These are phyloP conservation scores for Fusarium nelsonii DNA, from an alignment of 2,329 filamentous ascomycete genomes.

Conservation along the genomic window DNA sequence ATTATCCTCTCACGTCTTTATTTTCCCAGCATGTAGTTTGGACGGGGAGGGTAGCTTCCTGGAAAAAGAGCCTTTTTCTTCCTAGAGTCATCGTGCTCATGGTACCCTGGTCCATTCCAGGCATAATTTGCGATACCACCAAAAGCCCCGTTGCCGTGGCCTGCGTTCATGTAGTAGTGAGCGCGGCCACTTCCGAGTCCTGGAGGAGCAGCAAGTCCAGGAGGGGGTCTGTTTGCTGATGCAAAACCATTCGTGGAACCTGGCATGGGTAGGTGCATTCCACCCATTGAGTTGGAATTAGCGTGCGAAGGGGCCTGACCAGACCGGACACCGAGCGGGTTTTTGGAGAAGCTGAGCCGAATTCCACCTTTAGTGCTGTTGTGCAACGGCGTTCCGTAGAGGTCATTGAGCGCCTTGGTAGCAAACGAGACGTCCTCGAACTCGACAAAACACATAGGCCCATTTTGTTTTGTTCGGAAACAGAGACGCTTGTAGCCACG, in stretches of 20 bases:
- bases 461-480: slow-evolving; percentile 94
- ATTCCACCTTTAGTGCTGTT: slow-evolving; percentile 97
- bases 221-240: slow-evolving; percentile 80
- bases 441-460: slow-evolving; percentile 98
- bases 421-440: slow-evolving; percentile 95
- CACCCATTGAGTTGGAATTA: slow-evolving; percentile 59
- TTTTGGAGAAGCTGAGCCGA: slow-evolving; percentile 96
- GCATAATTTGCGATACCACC: slow-evolving; percentile 36
- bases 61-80: slow-evolving; percentile 36
- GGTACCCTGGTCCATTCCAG: slow-evolving; percentile 45
- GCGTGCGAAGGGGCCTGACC: slow-evolving; percentile 69
- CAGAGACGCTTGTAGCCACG: slow-evolving; percentile 95
- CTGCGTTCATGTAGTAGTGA: slow-evolving; percentile 44
- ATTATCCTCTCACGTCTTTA: neutral
- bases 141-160: slow-evolving; percentile 34
- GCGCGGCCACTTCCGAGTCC: slow-evolving; percentile 64
- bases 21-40: slow-evolving; percentile 9
- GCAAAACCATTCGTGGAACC: slow-evolving; percentile 71
- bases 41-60: slow-evolving; percentile 41
- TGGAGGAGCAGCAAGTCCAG: slow-evolving; percentile 81
- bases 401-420: slow-evolving; percentile 88
- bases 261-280: slow-evolving; percentile 69
- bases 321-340: slow-evolving; percentile 91
- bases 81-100: slow-evolving; percentile 22
- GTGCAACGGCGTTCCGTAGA: slow-evolving; percentile 88